Conservation (phyloP, 2,329 filamentous ascomycete genomes). For the Grosmannia serpens region DNA sequence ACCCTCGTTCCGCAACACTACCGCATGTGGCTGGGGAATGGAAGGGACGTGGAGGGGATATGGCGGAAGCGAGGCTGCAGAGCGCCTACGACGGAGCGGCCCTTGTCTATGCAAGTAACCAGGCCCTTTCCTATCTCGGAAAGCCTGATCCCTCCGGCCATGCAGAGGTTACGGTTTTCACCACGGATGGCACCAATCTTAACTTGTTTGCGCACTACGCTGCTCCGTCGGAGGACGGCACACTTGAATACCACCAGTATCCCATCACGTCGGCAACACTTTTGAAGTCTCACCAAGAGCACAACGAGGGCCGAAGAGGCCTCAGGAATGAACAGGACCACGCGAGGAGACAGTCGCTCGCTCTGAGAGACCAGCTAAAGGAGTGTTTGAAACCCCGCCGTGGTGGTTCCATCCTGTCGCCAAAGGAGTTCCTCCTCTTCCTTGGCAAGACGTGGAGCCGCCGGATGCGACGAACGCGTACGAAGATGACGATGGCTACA, state of each 20-base stretch:
- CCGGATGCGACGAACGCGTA: too few relatives aligned
- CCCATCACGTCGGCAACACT: background rate
- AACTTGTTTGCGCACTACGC: conserved; percentile 18
- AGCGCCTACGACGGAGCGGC: conserved; percentile 17
- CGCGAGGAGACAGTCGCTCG: conserved; percentile 10
- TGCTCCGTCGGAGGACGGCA: conserved; percentile 5
- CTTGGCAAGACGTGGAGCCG: too few relatives aligned
- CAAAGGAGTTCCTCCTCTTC: too few relatives aligned
- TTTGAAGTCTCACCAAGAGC: background rate
- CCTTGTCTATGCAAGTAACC: conserved; percentile 17
- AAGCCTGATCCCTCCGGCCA: conserved; percentile 11
- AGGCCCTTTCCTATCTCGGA: conserved; percentile 14
- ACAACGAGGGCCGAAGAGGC: conserved; percentile 6
- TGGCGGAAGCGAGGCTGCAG: conserved; percentile 11
- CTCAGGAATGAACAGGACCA: conserved; percentile 17
- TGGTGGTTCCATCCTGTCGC: too few relatives aligned
- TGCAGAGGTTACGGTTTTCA: conserved; percentile 16
- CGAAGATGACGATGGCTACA: too few relatives aligned
- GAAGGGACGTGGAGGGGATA: conserved; percentile 8
- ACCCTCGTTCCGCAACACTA: conserved; percentile 12
- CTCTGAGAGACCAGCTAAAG: conserved; percentile 12
- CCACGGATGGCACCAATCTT: conserved; percentile 15
- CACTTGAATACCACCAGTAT: conserved; percentile 1
- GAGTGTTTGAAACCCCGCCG: conserved; percentile 12
- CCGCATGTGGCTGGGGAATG: conserved; percentile 19